Base-by-base conservation (phyloP, 495 filamentous ascomycete genomes). In the Acidomyces sp. region DNA sequence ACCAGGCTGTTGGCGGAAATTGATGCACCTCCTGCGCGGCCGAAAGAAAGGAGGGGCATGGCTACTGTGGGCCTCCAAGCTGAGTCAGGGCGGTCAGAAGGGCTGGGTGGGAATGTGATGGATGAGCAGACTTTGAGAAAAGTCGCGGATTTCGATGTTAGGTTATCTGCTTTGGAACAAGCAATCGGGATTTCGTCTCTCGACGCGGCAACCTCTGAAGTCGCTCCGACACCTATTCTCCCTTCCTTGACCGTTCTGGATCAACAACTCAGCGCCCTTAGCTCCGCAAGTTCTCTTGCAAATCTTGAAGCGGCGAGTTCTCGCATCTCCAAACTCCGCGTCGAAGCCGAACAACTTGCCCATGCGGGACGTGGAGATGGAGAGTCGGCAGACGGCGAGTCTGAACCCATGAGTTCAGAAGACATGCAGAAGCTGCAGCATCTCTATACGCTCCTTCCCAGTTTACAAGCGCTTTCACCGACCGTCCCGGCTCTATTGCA, bases 401-500 rank as follows among this genome's bases (percentile, higher is more conserved):
- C 29, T 16, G 6, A 16, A 10, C 5, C 33, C 17, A 27, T 23
- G 2, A 16, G 4, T 13, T 13, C 18, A 6, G 41, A 45, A 6
- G 47, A 50, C 16, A 23, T 37, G 18, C 23, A 18, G 16, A 41
- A 47, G 16, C 33, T 47, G 13, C 48, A 43, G n/a, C 13, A 3
- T 12, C 72, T 99, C 2, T 96, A 94, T 58, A 78, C 79, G 1
- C 83, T 83, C 12, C 69, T 99, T 4, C 77, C 84, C 4, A 88
- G 84, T 9, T 92, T 99, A 46, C 85, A 95, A 60, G 82, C 71
- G 39, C 65, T 96, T 11, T 70, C 82, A 3, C 90, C 92, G 5
- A 62, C 93, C 17, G 67, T 99, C 10, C 92, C 92, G 6, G 73
- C 82, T 3, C 66, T 95, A 17, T 67, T 99, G 3, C 84, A 95